Evolutionary conservation across 2,329 filamentous ascomycete genomes (phyloP), one percentile per base, ranked within the genome.

Genomic region (Thielaviopsis musarum): DNA sequence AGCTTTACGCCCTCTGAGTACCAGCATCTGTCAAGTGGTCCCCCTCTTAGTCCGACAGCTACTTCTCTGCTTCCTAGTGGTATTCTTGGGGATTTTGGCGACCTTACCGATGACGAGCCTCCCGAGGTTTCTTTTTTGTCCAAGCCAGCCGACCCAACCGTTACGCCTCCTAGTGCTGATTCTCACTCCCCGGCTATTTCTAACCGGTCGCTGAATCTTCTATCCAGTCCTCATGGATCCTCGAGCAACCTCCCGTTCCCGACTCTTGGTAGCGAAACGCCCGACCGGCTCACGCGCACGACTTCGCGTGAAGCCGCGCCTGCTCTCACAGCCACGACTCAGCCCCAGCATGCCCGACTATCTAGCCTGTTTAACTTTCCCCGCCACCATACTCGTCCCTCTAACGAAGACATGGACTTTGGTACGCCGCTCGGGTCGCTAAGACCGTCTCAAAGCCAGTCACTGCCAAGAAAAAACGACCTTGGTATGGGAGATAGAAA

Each of bases 1-100:
- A 45, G 38, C 10, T 74, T 83, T 59, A 81, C 80, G 5, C 84
- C 87, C 34, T 77, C 81, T 1, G 83, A 85, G 19, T 71, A 84
- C 4, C 80, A 80, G 61, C 75, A 75, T 19, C 68, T 85, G 41
- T 82, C 77, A 2, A 78, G 76, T 19, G 82, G 80, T 28, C 87
- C 85, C 1, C 85, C 85, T 0, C 79, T 91, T 68, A 91, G 86
- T 65, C 88, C 88, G 1, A 86, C 85, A 3, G 88, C 87, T 1
- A 83, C 85, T 28, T 79, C 84, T 17, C 74, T 91, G 3, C 72
- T 94, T 17, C 88, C 88, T 0, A 86, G 87, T 5, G 75, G 73
- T n/a, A 78, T 79, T 62, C 73, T 80, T 62, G 82, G 85, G 57
- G 84, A 87, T 52, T 48, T 21, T 9, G 48, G 28, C 24, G 60